Evolutionary conservation across 495 filamentous ascomycete genomes (phyloP), one percentile per base, ranked within the genome.

Genomic region (Hypoxylon rickii): DNA sequence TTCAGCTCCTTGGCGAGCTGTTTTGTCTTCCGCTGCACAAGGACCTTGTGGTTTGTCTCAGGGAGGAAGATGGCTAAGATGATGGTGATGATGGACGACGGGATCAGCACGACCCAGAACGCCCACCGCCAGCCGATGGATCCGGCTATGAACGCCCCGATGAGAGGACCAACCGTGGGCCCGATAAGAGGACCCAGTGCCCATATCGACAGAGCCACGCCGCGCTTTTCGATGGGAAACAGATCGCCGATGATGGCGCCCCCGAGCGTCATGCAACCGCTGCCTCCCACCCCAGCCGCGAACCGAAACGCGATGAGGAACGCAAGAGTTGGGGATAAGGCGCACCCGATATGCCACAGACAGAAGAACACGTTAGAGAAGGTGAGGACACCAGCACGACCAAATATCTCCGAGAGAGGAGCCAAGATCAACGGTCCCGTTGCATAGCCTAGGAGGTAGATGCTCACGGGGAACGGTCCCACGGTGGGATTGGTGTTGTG

Each of bases 391-490:
- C 77, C 73, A 0, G 80, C 71, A 2, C 89, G 78, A 0, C 89
- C 89, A 53, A 89, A 90, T 12, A 91, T 84, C 66, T 94, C 89
- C 8, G 80, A 86, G 5, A 92, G 69, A 0, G 89, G 89, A 0
- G 85, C 86, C 8, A 68, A n/a, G 18, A 68, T 61, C 8, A 78
- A 45, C 4, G 76, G 76, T 1, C 76, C 76, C 11, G 76, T 66
- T 5, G 66, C 70, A 41, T 75, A 77, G 12, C 76, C 76, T 0
- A 78, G 55, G 15, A 78, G 42, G 49, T 75, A 78, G 10, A 77
- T 72, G 51, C 72, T 76, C 19, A 78, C 74, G 4, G 75, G 65
- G 17, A 68, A 45, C 6, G 65, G 53, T 0, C 61, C 65, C 10
- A 62, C 49, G 4, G 70, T 72, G 1, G 59, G 45, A 26, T 74